phyloP scores from a whole-genome alignment of 257 asterid species.

The Gardenia jasminoides region DNA sequence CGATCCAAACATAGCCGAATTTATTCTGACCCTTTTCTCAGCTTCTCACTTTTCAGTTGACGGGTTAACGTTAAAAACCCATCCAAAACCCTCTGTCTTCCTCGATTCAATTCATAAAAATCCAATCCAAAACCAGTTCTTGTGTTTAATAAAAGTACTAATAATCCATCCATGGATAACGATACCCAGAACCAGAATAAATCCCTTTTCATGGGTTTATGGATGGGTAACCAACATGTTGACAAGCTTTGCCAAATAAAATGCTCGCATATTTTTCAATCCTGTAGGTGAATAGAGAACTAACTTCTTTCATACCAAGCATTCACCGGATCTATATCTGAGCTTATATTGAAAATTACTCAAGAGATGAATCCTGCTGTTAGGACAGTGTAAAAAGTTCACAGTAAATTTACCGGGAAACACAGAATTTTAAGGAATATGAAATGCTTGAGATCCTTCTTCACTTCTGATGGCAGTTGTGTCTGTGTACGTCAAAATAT shows the following conservation, averaged over 20 bases:
- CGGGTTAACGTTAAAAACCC: too few species aligned
- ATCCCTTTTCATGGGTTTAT: background rate
- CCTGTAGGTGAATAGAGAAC: background rate
- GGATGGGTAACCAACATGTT: background rate
- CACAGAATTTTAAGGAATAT: too few species aligned
- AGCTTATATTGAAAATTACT: background rate
- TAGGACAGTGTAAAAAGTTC: background rate
- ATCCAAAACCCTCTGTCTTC: too few species aligned
- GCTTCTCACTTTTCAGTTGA: too few species aligned
- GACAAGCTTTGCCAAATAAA: background rate
- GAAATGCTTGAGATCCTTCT: background rate
- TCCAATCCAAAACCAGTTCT: too few species aligned
- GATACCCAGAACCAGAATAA: constrained; percentile 1
- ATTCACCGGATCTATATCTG: background rate
- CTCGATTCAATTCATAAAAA: too few species aligned
- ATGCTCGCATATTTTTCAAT: background rate
- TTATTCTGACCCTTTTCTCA: too few species aligned
- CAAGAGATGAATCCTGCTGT: background rate
- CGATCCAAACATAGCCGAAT: too few species aligned
- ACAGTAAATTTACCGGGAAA: background rate
- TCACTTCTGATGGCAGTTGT: background rate
- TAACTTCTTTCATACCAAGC: background rate
- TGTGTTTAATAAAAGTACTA: too few species aligned
- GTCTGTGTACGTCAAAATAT: background rate
- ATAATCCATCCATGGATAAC: background rate